Evolutionary conservation across 2,329 filamentous ascomycete genomes (phyloP).

Genomic region (Ophiostoma quercus): DNA sequence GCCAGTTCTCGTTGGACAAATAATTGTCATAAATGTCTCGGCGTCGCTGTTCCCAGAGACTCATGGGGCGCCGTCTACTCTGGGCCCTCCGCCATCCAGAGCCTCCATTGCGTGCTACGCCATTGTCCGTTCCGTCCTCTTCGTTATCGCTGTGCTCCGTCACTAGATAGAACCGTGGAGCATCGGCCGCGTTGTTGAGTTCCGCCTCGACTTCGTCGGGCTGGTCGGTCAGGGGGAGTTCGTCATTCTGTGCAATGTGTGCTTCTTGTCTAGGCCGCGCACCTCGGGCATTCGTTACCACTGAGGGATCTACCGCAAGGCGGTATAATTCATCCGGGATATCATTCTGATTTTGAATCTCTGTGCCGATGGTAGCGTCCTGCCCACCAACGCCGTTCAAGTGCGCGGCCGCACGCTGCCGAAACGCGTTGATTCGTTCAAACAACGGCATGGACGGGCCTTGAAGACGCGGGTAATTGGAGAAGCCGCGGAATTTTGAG

Average conservation of each 20-base stretch:
- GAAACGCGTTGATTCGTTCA: neutral
- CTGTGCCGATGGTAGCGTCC: neutral
- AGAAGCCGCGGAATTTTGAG: slow-evolving; percentile 3
- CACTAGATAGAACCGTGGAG: slow-evolving; percentile 44
- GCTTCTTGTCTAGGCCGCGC: neutral
- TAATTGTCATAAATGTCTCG: neutral
- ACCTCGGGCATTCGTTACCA: slow-evolving; percentile 31
- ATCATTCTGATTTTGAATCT: slow-evolving; percentile 37
- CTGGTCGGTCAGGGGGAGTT: neutral
- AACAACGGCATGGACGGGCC: slow-evolving; percentile 9
- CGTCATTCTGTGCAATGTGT: neutral
- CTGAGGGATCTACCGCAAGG: neutral
- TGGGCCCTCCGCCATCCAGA: neutral
- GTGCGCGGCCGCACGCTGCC: neutral
- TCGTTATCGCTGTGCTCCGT: slow-evolving; percentile 59
- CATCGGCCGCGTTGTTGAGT: slow-evolving; percentile 36
- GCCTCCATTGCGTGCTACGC: neutral
- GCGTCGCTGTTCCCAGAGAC: neutral
- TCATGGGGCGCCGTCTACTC: neutral
- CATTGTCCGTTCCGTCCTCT: slow-evolving; percentile 35
- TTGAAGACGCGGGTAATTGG: neutral
- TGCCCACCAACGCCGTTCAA: neutral
- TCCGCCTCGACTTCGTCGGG: slow-evolving; percentile 42
- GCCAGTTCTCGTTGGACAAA: neutral
- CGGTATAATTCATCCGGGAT: slow-evolving; percentile 36